phyloP scores from a whole-genome alignment of 495 filamentous ascomycete genomes.

The Penicillium pancosmium region DNA sequence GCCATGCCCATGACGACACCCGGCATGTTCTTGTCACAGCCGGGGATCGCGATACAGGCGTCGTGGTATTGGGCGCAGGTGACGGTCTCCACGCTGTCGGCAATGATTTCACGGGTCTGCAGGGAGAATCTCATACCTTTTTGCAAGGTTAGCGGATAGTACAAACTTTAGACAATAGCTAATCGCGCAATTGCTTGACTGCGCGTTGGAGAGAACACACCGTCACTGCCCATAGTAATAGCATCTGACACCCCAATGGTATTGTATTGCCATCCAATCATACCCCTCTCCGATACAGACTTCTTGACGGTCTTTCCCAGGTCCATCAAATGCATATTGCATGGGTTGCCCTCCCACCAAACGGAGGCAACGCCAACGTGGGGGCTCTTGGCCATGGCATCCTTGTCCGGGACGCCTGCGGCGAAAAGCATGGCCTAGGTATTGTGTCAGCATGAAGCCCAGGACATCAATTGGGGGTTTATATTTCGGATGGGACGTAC shows the following conservation, averaged over 20 bases:
- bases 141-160: background rate
- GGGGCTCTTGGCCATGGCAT: slow-evolving; percentile 86
- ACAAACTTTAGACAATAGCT: background rate
- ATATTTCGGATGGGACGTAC: slow-evolving; percentile 41
- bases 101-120: slow-evolving; percentile 94
- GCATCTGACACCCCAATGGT: slow-evolving; percentile 93
- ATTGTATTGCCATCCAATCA: slow-evolving; percentile 94
- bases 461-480: background rate
- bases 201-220: slow-evolving; percentile 44
- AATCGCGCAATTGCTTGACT: background rate
- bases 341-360: slow-evolving; percentile 99
- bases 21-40: slow-evolving; percentile 99
- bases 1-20: slow-evolving; percentile 83
- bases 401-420: slow-evolving; percentile 80
- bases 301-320: slow-evolving; percentile 90
- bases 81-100: slow-evolving; percentile 91
- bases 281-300: slow-evolving; percentile 75
- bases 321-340: slow-evolving; percentile 77
- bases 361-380: slow-evolving; percentile 90
- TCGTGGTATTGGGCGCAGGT: slow-evolving; percentile 89
- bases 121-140: slow-evolving; percentile 94
- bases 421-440: slow-evolving; percentile 91
- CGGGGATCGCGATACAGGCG: slow-evolving; percentile 91
- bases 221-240: slow-evolving; percentile 96
- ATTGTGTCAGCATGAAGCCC: slow-evolving; percentile 6